Evolutionary conservation across 345 rosid genomes (phyloP), one percentile per base, ranked within the genome.

Genomic region (Odontarrhena argentea): DNA sequence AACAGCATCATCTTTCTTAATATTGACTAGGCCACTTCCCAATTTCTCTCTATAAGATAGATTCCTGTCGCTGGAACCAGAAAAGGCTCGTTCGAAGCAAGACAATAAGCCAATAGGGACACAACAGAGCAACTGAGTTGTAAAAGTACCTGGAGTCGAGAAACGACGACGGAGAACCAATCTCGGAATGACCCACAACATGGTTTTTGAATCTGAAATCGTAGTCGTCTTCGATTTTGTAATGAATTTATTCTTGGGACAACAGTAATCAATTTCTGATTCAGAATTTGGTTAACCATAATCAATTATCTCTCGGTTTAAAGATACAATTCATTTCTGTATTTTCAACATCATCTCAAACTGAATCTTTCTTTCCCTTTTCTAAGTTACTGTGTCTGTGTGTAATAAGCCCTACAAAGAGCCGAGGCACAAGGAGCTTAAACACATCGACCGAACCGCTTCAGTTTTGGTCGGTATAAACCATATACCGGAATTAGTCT

Each of bases 1-100:
- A 6, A 50, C 9, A 35, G 44, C 68, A 47, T 35, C 68, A 22
- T 22, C 68, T 26, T 5, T 8, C 13, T 63, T 48, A 22, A 35
- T 63, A 12, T 12, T 49, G 0, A 24, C 4, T 42, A 59, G 1
- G n/a, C 50, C 63, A 38, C 2, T 12, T n/a, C 18, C 7, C 49
- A 58, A 15, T 58, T 3, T 58, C 11, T 25, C 63, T 40, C 0
- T 58, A 5, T 41, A 41, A 57, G 47, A 57, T 0, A 22, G 26
- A 38, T 41, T 57, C 2, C 47, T 8, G 28, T n/a, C 38, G 9
- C 18, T 57, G 48, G 8, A 10, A 59, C 50, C 1, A 42, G 50
- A 59, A 8, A 12, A 59, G 10, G 9, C 18, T 36, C 43, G 36
- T 32, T 28, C 1, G 6, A 32, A 1, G 7, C 6, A 32, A 32